Percentiles rank a stretch among this genome's conserved stretches.
phyloP scores from a whole-genome alignment of 2,329 filamentous ascomycete species.

The Monascus ruber region DNA sequence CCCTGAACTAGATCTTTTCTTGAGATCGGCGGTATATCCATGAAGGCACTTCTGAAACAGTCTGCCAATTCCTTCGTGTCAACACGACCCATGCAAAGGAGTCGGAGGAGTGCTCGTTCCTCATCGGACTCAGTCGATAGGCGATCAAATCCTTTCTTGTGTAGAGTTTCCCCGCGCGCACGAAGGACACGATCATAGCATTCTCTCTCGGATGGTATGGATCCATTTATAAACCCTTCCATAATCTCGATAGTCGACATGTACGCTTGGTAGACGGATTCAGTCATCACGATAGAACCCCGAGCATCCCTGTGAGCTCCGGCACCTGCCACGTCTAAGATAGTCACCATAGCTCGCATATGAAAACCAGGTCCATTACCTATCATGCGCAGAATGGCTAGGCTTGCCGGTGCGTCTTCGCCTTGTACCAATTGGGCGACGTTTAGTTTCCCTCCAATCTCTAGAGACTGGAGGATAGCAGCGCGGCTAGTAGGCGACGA shows the following conservation, averaged over 20 bases:
- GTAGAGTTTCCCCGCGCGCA: conserved; percentile 17
- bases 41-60: conserved; percentile 18
- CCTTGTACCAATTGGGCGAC: conserved; percentile 29
- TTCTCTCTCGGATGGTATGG: conserved; percentile 9
- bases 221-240: conserved; percentile 14
- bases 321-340: conserved; percentile 30
- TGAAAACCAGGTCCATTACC: conserved; percentile 12
- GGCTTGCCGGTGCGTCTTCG: conserved; percentile 22
- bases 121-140: conserved; percentile 14
- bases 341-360: conserved; percentile 26
- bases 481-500: conserved; percentile 3
- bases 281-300: conserved; percentile 20
- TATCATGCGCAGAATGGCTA: conserved; percentile 14
- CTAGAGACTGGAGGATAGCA: conserved; percentile 23
- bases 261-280: conserved; percentile 23
- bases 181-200: conserved; percentile 25
- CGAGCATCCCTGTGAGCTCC: conserved; percentile 23
- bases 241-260: conserved; percentile 18
- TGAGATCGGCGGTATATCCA: conserved; percentile 7
- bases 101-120: conserved; percentile 23
- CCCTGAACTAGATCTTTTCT: conserved; percentile 14
- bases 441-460: conserved; percentile 26
- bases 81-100: conserved; percentile 28
- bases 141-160: conserved; percentile 14
- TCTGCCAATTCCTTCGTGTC: conserved; percentile 17